Conservation (phyloP, 768 basidiomycete genomes). For the Tricholoma matsutake region DNA sequence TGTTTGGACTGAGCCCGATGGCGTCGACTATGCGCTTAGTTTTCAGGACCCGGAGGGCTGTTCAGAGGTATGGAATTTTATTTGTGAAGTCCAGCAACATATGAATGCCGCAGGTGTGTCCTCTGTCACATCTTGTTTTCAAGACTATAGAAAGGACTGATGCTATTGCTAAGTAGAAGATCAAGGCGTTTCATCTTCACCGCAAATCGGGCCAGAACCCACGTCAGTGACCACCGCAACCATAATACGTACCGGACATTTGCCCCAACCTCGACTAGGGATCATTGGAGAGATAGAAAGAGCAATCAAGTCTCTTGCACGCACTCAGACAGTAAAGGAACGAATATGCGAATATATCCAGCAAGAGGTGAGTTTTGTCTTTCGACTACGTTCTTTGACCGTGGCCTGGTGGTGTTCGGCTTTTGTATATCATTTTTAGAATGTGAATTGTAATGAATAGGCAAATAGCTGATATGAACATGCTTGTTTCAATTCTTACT, state of each 20-base stretch:
- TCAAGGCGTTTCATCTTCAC: conserved; percentile 57
- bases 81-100: conserved; percentile 86
- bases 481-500: conserved; percentile 18
- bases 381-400: conserved; percentile 4
- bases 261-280: conserved; percentile 74
- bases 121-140: not conserved
- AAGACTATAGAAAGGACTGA: conserved; percentile 2
- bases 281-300: conserved; percentile 78
- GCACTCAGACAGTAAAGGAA: conserved; percentile 74
- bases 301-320: conserved; percentile 70
- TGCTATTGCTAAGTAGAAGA: conserved; percentile 36
- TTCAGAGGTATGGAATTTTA: conserved; percentile 96
- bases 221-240: conserved; percentile 55
- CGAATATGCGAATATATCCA: conserved; percentile 89
- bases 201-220: conserved; percentile 52
- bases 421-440: conserved; percentile 17
- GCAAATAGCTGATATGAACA: conserved; percentile 27
- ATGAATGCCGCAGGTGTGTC: conserved; percentile 61
- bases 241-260: conserved; percentile 68
- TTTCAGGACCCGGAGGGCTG: conserved; percentile 97
- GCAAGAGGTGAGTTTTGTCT: conserved; percentile 57
- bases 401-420: conserved; percentile 6
- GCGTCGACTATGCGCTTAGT: conserved; percentile 92
- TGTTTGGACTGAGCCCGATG: conserved; percentile 97
- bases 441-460: conserved; percentile 12